Percentiles rank a stretch among this genome's conserved stretches.
These are phyloP conservation scores for Sanghuangporus sanghuang DNA, from an alignment of 1,284 basidiomycete genomes.

Conservation along the genomic window DNA sequence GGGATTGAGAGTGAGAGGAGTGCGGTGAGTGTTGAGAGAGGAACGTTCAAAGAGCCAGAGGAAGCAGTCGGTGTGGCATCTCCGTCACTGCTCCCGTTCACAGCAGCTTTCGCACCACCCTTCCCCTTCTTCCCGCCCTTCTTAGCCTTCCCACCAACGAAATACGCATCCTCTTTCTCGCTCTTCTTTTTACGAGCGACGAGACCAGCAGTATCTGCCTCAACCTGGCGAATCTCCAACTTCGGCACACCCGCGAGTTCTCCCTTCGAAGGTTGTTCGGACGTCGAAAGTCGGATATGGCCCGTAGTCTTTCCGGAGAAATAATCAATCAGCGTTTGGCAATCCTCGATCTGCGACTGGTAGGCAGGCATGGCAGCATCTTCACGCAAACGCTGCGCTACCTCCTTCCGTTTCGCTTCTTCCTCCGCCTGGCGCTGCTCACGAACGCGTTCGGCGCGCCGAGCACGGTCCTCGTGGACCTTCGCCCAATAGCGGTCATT, in stretches of 20 bases:
- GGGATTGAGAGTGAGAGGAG: constrained; percentile 88
- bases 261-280: constrained; percentile 31
- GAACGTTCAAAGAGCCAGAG: constrained; percentile 65
- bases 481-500: constrained; percentile 81
- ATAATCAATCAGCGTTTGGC: constrained; percentile 88
- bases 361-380: constrained; percentile 91
- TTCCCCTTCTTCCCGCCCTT: constrained; percentile 64
- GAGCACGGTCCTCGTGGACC: constrained; percentile 79
- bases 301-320: constrained; percentile 72
- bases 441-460: constrained; percentile 76
- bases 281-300: constrained; percentile 36
- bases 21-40: constrained; percentile 82
- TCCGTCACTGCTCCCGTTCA: constrained; percentile 30
- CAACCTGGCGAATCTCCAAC: constrained; percentile 83
- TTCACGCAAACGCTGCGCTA: constrained; percentile 80
- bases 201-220: constrained; percentile 64
- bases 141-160: constrained; percentile 63
- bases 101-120: constrained; percentile 24
- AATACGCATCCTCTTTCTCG: constrained; percentile 81
- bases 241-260: constrained; percentile 73
- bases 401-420: constrained; percentile 76
- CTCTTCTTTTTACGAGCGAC: constrained; percentile 90
- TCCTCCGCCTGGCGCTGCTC: constrained; percentile 84
- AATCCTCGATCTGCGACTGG: constrained; percentile 94
- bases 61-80: constrained; percentile 31